Base-by-base conservation (phyloP, 2,329 filamentous ascomycete genomes). In the Colletotrichum sp. region DNA sequence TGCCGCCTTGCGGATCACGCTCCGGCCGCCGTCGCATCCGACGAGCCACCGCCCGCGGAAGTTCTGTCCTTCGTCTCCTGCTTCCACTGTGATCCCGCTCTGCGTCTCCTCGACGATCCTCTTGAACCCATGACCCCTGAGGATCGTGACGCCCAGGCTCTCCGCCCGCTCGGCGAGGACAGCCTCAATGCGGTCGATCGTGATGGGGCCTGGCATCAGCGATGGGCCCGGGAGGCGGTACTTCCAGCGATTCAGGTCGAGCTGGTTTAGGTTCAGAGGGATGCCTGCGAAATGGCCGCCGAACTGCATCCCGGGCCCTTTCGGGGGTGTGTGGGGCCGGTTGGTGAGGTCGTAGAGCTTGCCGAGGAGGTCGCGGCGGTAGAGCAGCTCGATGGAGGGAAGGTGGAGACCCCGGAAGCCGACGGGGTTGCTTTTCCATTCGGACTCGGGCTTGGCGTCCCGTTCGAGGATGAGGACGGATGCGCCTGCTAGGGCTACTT, bases 1-100 rank as follows among this genome's bases (percentile, higher is more conserved):
- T 1, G 82, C 84, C n/a, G 81, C 79, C 63, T 82, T 82, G 71
- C 87, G 83, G n/a, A 87, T 80, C 6, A 79, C 74, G 75, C 86
- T 87, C 18, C 82, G 82, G 5, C 85, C 86, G 18, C 86, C 86
- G 75, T 88, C 87, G 69, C 86, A 87, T 15, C 86, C 86, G 3
- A 87, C 82, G 4, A 87, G 81, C 82, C 86, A 87, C 30, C 81
- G 80, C 7, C 76, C 80, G 13, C 72, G 71, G 30, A 84, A 83
- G 1, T 32, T 70, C 28, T 80, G 60, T 30, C 63, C 28, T 2
- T 62, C 32, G 1, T 69, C 59, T 12, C 65, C 69, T 2, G 78
- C 76, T 24, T 79, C 76, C 12, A 83, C 79, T 5, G 77, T 79
- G 32, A 83, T 79, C 28, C 69, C 36, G 32, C 68, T 26, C 18